Evolutionary conservation across 108 stramenopile genomes (phyloP).

Genomic region (Nannochloropsis salina): DNA sequence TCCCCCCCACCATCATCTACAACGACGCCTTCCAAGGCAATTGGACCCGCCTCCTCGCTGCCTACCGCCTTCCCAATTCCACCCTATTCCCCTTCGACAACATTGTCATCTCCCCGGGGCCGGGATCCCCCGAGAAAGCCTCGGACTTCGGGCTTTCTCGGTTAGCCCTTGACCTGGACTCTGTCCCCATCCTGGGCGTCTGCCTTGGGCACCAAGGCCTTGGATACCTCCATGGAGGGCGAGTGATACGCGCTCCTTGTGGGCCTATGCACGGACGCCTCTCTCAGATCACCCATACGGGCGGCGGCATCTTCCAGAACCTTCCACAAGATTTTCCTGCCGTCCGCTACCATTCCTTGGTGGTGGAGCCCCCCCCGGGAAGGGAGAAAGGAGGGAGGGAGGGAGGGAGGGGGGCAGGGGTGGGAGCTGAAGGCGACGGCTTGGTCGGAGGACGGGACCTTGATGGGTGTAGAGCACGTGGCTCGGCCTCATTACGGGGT

Average conservation of each 20-base stretch:
- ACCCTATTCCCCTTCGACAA: conserved; percentile 58
- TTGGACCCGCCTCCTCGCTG: not conserved
- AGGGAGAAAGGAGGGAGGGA: not conserved
- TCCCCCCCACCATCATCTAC: conserved; percentile 69
- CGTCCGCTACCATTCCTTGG: conserved; percentile 89
- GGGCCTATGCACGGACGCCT: conserved; percentile 80
- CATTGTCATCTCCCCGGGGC: conserved; percentile 76
- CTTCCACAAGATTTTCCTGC: conserved; percentile 58
- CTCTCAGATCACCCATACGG: conserved; percentile 53
- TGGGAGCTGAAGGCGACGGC: conserved; percentile 37
- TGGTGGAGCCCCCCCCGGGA: conserved; percentile 54
- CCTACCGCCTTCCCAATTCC: conserved; percentile 22
- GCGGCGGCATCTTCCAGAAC: conserved; percentile 41
- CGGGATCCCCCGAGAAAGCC: conserved; percentile 63
- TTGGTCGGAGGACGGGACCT: conserved; percentile 44
- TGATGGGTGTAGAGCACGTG: conserved; percentile 71
- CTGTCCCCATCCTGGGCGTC: conserved; percentile 76
- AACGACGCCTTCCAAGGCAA: conserved; percentile 62
- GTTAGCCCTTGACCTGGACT: conserved; percentile 51
- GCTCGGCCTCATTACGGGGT: conserved; percentile 77
- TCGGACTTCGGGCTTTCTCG: conserved; percentile 63
- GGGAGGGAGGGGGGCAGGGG: not conserved
- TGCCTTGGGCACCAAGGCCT: conserved; percentile 88
- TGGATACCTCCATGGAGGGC: conserved; percentile 63
- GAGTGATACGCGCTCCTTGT: conserved; percentile 43